Conservation (phyloP, 371 early-diverging fungal species). For the Apophysomyces trapeziformis region DNA sequence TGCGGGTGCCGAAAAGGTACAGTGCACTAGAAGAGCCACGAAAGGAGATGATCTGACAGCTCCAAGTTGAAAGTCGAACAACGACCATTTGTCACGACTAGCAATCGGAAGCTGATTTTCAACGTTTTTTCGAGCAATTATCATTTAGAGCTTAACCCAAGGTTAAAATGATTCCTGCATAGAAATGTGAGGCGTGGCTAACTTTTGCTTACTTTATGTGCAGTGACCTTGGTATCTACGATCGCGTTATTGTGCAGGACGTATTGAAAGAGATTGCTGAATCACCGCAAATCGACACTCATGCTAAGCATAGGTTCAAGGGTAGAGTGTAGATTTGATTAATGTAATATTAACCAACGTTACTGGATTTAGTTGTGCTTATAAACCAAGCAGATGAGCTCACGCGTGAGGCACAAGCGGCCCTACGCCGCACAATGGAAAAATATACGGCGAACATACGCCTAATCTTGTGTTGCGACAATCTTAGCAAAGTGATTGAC, state of each 20-base stretch:
- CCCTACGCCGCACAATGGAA: slow-evolving; percentile 99
- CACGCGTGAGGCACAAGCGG: slow-evolving; percentile 96
- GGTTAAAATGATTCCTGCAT: slow-evolving; percentile 47
- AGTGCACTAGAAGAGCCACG: neutral
- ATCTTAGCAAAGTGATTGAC: slow-evolving; percentile 90
- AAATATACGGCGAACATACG: slow-evolving; percentile 95
- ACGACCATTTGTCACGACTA: slow-evolving; percentile 83
- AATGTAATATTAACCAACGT: neutral
- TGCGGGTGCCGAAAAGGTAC: slow-evolving; percentile 90
- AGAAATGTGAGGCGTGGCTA: neutral
- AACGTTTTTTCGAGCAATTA: slow-evolving; percentile 89
- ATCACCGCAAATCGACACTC: slow-evolving; percentile 92
- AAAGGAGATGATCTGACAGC: neutral
- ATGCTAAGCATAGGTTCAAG: slow-evolving; percentile 86
- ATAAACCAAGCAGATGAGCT: slow-evolving; percentile 97
- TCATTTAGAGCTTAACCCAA: slow-evolving; percentile 93
- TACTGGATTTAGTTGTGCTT: slow-evolving; percentile 76
- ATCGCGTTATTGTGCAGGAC: slow-evolving; percentile 96
- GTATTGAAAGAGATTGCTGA: slow-evolving; percentile 98
- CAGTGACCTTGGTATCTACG: slow-evolving; percentile 93
- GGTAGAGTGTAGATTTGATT: slow-evolving; percentile 56
- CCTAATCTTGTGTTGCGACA: slow-evolving; percentile 92
- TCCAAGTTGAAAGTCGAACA: slow-evolving; percentile 86
- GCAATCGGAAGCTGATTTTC: slow-evolving; percentile 83
- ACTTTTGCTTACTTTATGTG: neutral